A percentile compares a stretch with the other conserved stretches of the same genome.
These are phyloP conservation scores for Boeremia exigua DNA, from an alignment of 2,329 filamentous ascomycete genomes.

Conservation along the genomic window DNA sequence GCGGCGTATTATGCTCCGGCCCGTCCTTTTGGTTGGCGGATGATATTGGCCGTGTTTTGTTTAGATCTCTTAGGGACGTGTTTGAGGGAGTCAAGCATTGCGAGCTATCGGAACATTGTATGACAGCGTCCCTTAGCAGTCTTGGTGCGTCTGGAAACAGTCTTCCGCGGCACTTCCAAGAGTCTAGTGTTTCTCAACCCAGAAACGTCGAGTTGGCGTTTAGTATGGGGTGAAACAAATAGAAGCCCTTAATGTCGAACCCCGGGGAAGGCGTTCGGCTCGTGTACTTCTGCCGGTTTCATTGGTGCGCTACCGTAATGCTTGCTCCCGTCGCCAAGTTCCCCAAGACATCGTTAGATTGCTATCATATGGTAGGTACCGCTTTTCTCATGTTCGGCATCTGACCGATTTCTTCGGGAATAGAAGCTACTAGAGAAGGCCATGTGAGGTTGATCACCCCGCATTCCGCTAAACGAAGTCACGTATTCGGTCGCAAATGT, in stretches of 20 bases:
- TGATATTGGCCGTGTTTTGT: constrained; percentile 6
- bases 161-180: background rate
- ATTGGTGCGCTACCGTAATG: constrained; percentile 12
- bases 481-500: constrained; percentile 6
- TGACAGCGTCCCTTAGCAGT: constrained; percentile 7
- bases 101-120: background rate
- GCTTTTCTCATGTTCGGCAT: background rate
- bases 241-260: constrained; percentile 6
- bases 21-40: constrained; percentile 8
- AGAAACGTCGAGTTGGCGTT: constrained; percentile 2
- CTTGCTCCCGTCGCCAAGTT: constrained; percentile 13
- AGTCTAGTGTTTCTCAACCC: background rate
- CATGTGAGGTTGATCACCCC: constrained; percentile 14
- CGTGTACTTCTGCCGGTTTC: background rate
- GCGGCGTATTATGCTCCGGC: background rate
- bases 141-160: constrained; percentile 6
- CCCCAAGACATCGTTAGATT: constrained; percentile 14
- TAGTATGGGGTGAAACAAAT: constrained; percentile 10
- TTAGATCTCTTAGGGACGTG: constrained; percentile 2
- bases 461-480: background rate
- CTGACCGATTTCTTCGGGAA: background rate
- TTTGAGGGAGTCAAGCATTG: background rate
- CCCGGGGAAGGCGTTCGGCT: background rate
- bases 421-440: background rate
- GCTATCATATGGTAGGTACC: background rate